Conservation (phyloP, 116 monocot genomes). For the Posidonia oceanica region DNA sequence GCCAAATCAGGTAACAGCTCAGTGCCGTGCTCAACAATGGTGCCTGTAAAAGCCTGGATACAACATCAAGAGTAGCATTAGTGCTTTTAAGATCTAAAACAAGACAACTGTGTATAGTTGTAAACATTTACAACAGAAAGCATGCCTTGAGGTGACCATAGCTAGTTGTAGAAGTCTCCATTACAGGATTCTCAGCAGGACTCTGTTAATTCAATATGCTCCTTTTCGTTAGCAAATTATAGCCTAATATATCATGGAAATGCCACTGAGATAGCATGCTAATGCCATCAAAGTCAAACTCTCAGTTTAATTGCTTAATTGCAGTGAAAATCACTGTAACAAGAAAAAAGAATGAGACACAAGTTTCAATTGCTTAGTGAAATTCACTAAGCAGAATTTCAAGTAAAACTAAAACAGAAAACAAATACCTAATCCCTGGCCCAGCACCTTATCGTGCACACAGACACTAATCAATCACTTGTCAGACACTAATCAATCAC, state of each 20-base stretch:
- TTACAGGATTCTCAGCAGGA: not conserved
- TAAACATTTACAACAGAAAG: not conserved
- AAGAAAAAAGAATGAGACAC: not conserved
- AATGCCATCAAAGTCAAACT: not conserved
- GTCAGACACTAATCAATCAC: too few relatives aligned
- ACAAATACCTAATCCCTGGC: too few relatives aligned
- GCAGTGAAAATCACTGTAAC: not conserved
- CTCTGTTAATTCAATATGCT: not conserved
- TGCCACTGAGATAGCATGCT: not conserved
- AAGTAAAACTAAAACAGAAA: too few relatives aligned
- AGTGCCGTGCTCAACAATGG: constrained; percentile 36
- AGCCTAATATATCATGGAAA: not conserved
- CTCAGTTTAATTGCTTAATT: not conserved
- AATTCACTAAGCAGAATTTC: too few relatives aligned
- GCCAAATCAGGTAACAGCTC: constrained; percentile 15
- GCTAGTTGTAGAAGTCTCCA: not conserved
- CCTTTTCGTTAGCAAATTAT: not conserved
- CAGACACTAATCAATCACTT: too few relatives aligned
- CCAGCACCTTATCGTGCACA: too few relatives aligned
- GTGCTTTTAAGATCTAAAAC: not conserved
- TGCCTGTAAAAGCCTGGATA: constrained; percentile 47
- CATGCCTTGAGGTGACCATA: constrained; percentile 14
- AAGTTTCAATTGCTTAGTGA: too few relatives aligned
- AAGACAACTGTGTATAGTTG: not conserved
- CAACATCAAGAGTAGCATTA: not conserved